phyloP scores from a whole-genome alignment of 2,329 filamentous ascomycete species.

The Aspergillus tanneri region DNA sequence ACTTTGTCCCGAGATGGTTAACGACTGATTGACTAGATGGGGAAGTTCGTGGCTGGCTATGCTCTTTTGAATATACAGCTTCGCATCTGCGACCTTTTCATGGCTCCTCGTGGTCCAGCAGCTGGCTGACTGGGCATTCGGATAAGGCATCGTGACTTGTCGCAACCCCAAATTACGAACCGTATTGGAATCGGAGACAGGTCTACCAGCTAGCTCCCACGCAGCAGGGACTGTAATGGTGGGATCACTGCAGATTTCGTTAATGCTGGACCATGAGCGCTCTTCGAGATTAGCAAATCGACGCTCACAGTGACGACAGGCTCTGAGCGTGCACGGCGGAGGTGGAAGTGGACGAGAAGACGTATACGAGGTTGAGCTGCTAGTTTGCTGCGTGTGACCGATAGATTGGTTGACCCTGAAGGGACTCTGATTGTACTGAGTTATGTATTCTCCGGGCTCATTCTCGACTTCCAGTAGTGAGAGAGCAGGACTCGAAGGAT shows the following conservation, averaged over 20 bases:
- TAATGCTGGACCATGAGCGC: constrained; percentile 47
- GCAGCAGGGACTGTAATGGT: constrained; percentile 22
- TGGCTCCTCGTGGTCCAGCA: neutral
- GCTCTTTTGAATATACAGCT: too few relatives aligned
- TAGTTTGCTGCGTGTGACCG: neutral
- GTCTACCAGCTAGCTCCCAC: constrained; percentile 33
- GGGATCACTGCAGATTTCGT: constrained; percentile 38
- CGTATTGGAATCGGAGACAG: constrained; percentile 25
- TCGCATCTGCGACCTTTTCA: too few relatives aligned
- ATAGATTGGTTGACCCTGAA: neutral
- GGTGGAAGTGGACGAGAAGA: neutral
- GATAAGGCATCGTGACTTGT: neutral
- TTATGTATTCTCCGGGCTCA: neutral
- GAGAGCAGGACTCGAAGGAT: neutral
- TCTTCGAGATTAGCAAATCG: constrained; percentile 31
- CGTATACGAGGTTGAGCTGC: neutral
- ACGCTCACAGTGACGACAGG: constrained; percentile 20
- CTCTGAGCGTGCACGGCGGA: constrained; percentile 14
- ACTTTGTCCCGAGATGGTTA: too few relatives aligned
- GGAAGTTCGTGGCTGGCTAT: too few relatives aligned
- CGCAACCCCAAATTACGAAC: constrained; percentile 22
- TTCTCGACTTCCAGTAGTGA: constrained; percentile 8
- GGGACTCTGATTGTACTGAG: neutral
- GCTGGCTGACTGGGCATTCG: neutral
- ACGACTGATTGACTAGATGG: too few relatives aligned